These are phyloP conservation scores for Dissophora globulifera DNA, from an alignment of 192 early-diverging fungal species.

Conservation along the genomic window DNA sequence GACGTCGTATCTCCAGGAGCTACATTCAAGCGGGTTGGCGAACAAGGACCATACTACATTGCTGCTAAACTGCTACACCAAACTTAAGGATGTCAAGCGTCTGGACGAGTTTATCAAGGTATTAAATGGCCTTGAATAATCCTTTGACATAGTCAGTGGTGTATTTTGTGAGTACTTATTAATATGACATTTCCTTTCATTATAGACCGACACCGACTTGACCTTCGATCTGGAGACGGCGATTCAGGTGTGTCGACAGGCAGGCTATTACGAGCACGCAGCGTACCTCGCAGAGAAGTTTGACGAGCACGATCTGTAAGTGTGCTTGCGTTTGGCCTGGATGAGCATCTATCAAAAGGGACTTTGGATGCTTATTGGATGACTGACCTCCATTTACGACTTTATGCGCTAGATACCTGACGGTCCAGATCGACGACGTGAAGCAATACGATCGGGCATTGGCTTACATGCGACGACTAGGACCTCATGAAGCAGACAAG, in stretches of 20 bases:
- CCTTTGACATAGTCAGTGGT: too few species aligned
- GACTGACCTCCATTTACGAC: neutral
- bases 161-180: too few species aligned
- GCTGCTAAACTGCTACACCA: conserved; percentile 97
- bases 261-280: conserved; percentile 92
- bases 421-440: conserved; percentile 92
- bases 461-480: conserved; percentile 74
- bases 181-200: neutral
- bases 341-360: neutral
- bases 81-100: conserved; percentile 86
- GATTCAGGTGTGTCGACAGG: conserved; percentile 91
- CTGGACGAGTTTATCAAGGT: conserved; percentile 91
- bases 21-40: conserved; percentile 88
- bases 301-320: conserved; percentile 79
- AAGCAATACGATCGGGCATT: conserved; percentile 81
- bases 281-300: conserved; percentile 89
- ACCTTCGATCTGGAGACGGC: conserved; percentile 96
- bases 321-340: neutral
- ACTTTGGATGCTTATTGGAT: neutral
- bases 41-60: conserved; percentile 96
- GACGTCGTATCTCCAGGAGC: conserved; percentile 87
- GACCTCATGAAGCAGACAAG: conserved; percentile 62
- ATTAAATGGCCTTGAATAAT: neutral
- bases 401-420: conserved; percentile 70
- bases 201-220: conserved; percentile 74